Conservation (phyloP, 768 basidiomycete genomes). For the Trametopsis cervina region DNA sequence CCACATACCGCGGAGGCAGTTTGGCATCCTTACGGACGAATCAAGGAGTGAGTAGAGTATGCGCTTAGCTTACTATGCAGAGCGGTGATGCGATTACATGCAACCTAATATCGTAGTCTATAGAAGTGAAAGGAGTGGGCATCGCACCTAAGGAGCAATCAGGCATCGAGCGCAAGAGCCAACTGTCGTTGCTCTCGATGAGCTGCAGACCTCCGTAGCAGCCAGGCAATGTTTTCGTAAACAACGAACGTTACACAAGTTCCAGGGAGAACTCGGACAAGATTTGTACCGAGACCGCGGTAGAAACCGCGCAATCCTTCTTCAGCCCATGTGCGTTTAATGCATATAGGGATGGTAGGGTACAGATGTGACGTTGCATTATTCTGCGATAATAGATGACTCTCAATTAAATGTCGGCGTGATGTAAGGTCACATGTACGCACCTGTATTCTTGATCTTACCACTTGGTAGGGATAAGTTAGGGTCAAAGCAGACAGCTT, state of each 20-base stretch:
- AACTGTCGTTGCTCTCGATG: conserved; percentile 31
- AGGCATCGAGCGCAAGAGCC: not conserved
- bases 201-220: conserved; percentile 61
- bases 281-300: conserved; percentile 89
- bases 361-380: conserved; percentile 61
- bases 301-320: conserved; percentile 89
- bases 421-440: conserved; percentile 15
- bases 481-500: conserved; percentile 76
- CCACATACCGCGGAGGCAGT: not conserved
- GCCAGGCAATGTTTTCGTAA: conserved; percentile 89
- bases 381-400: conserved; percentile 44
- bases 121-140: too few relatives aligned
- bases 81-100: too few relatives aligned
- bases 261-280: conserved; percentile 91
- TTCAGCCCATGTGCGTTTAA: conserved; percentile 70
- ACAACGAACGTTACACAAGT: conserved; percentile 98
- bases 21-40: too few relatives aligned
- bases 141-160: not conserved
- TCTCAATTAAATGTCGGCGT: not conserved
- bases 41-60: not conserved
- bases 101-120: not conserved
- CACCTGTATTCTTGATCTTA: conserved; percentile 91
- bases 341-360: conserved; percentile 77
- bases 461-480: conserved; percentile 97
- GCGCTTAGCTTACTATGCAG: too few relatives aligned